Evolutionary conservation across 2,329 filamentous ascomycete genomes (phyloP).

Genomic region (Didymella lethalis): DNA sequence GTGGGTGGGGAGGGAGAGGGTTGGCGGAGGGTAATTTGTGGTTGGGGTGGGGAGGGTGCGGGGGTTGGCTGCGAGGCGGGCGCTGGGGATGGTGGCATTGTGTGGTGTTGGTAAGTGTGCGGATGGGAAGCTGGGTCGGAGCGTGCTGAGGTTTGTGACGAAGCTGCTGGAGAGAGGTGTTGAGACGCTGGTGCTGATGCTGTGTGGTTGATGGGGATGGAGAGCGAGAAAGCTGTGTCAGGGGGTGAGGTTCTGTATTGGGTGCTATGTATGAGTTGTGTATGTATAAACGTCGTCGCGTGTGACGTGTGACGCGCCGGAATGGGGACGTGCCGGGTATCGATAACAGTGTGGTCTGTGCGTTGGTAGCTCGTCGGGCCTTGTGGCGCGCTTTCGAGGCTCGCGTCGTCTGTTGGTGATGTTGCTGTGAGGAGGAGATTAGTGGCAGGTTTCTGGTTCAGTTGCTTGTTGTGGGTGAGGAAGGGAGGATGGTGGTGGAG

Average conservation of each 20-base stretch:
- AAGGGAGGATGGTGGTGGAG: too few relatives aligned
- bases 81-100: not conserved
- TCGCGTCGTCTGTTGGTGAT: too few relatives aligned
- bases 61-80: not conserved
- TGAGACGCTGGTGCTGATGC: not conserved
- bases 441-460: not conserved
- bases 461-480: not conserved
- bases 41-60: not conserved
- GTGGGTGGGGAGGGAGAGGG: conserved; percentile 30
- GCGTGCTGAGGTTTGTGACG: not conserved
- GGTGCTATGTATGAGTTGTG: not conserved
- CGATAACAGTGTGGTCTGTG: not conserved
- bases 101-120: not conserved
- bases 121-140: not conserved
- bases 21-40: conserved; percentile 34
- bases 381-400: too few relatives aligned
- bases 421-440: too few relatives aligned
- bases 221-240: not conserved
- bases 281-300: not conserved
- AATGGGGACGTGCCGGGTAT: not conserved
- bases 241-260: not conserved
- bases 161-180: not conserved
- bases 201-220: not conserved
- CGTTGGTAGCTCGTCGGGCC: not conserved
- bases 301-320: conserved; percentile 4